Evolutionary conservation across 192 early-diverging fungal genomes (phyloP), one percentile per base, ranked within the genome.

Genomic region (Dispira simplex): DNA sequence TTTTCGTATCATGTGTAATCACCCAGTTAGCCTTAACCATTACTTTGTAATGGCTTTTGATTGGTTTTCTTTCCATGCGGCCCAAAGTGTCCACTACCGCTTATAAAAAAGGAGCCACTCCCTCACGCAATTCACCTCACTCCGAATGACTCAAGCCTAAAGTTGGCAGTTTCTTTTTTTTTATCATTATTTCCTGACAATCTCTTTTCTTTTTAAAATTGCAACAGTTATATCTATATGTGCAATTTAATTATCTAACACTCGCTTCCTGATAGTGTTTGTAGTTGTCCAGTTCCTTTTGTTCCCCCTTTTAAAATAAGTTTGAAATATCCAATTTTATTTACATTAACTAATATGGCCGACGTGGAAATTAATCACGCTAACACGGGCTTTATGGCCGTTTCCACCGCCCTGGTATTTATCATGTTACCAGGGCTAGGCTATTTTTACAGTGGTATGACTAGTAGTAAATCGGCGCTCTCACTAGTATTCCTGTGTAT

Each of bases 381-480:
- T 47, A 85, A 87, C 64, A 83, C 85, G 21, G 76, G 82, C 9
- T 89, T 79, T 78, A 78, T 90, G n/a, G 68, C 91, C 26, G 62
- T 79, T 43, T 77, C 79, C 20, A 77, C 91, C 4, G 86, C 85
- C 0, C 70, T 95, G 46, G 92, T 98, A 46, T 92, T 92, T 73
- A 76, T 98, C 65, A 98, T 98, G 93, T 83, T 85, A 25, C 95
- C 95, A 1, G 95, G 90, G 45, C 83, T 99, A 28, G 93, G 92
- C 5, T 85, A 93, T 74, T 93, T 97, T 64, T 99, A 99, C 79
- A 89, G 90, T 58, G 96, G 96, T 44, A 85, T 97, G 85, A 83
- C 88, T 11, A 78, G 92, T 27, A 80, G 80, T 67, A 98, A 98
- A 75, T 94, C 95, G 78, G 87, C 92, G 0, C 80, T 98, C 13